Percentiles rank a stretch among this genome's conserved stretches.
phyloP scores from a whole-genome alignment of 176 grass and related monocot genomes.

The Otatea glauca region DNA sequence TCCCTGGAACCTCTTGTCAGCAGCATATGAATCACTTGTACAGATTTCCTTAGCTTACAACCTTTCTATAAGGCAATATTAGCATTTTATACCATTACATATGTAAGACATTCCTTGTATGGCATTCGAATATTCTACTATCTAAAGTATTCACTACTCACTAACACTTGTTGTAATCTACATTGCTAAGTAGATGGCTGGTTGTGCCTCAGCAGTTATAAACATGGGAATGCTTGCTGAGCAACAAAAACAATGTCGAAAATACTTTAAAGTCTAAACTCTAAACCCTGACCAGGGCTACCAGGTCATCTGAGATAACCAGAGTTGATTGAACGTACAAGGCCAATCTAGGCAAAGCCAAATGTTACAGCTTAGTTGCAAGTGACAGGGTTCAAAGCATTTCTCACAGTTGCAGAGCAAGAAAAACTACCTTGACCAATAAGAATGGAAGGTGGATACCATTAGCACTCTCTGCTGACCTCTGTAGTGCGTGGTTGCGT shows the following conservation, averaged over 20 bases:
- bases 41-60: not conserved
- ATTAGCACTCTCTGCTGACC: constrained; percentile 55
- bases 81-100: constrained; percentile 14
- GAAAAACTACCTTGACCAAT: constrained; percentile 78
- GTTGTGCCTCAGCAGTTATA: not conserved
- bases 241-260: constrained; percentile 20
- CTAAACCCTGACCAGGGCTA: too few species aligned
- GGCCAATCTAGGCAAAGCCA: not conserved
- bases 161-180: constrained; percentile 5
- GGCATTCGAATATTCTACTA: constrained; percentile 8
- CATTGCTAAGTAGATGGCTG: constrained; percentile 24
- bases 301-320: not conserved
- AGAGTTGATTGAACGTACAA: constrained; percentile 13
- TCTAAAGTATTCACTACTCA: constrained; percentile 27
- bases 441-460: constrained; percentile 88
- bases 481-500: constrained; percentile 67
- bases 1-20: constrained; percentile 3
- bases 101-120: constrained; percentile 24
- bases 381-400: not conserved
- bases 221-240: constrained; percentile 7
- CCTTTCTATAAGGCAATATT: constrained; percentile 5
- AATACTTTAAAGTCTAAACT: not conserved
- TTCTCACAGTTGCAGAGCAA: not conserved
- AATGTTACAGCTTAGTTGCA: constrained; percentile 24
- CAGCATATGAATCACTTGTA: constrained; percentile 15